Base-by-base conservation (phyloP, 2,329 filamentous ascomycete genomes). In the Plectosphaerella sp. region DNA sequence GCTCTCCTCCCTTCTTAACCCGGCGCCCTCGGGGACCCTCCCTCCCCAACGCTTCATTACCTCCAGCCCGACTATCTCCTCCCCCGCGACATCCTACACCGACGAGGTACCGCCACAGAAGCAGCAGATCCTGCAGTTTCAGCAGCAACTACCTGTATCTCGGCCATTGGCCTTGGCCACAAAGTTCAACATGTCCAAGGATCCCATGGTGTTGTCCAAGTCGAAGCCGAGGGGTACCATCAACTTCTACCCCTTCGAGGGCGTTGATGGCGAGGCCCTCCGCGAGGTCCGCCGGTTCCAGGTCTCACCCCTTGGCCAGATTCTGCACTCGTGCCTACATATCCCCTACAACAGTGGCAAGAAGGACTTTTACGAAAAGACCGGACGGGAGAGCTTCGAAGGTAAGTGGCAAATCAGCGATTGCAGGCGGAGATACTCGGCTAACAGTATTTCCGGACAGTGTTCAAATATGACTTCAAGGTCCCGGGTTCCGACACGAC, bases 321-420 rank as follows among this genome's bases (percentile, higher is more conserved):
- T 87, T 56, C 70, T 73, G 46, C 73, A 80, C 28, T 86, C 77
- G 55, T 81, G 82, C 58, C 78, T 85, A 49, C 91, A 93, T 62
- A 96, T 97, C 54, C 93, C 93, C 0, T 97, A 97, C 71, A 92
- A 91, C 64, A 96, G 92, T 66, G 89, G 91, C 59, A 97, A 97
- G 76, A 96, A 95, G 68, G 81, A 87, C 54, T 96, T 97, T 62
- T 82, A 86, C 56, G 83, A 87, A 58, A 95, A 90, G 74, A 97
- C 93, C 4, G 90, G 91, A 1, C 78, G 91, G 50, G 89, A 95
- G 60, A 88, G 87, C 55, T 95, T 97, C 60, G 88, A 97, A 79
- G 89, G 93, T 94, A 74, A 63, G 67, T 54, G 35, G 10, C 33
- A 28, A 14, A 22, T 46, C 47, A 10, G 25, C 36, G 41, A 48